phyloP scores from a whole-genome alignment of 495 filamentous ascomycete genomes.

The Echria macrotheca region DNA sequence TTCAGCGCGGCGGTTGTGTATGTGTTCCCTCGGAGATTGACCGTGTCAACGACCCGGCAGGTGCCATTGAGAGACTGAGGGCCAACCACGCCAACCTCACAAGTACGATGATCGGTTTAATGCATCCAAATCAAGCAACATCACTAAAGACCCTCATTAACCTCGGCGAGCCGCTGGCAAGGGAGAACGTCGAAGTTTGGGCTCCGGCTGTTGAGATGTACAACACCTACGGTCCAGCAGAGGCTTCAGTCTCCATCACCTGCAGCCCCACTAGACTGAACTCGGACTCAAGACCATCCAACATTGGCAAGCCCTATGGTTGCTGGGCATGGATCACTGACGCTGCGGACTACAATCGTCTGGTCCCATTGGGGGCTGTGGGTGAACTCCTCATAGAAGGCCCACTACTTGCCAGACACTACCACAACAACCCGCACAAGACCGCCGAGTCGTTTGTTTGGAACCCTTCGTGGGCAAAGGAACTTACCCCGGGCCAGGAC shows the following conservation, averaged over 20 bases:
- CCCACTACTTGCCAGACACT: conserved; percentile 45
- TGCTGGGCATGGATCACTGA: conserved; percentile 63
- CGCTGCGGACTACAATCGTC: conserved; percentile 38
- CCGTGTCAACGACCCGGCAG: conserved; percentile 29
- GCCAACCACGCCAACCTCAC: conserved; percentile 33
- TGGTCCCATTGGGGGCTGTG: conserved; percentile 50
- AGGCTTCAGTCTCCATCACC: conserved; percentile 24
- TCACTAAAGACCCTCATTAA: conserved; percentile 43
- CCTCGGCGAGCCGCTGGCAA: conserved; percentile 50
- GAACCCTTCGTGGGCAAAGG: conserved; percentile 25
- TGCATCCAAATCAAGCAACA: conserved; percentile 23
- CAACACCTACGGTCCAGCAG: conserved; percentile 39
- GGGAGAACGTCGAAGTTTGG: no score
- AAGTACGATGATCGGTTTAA: conserved; percentile 20
- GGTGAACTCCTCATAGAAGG: conserved; percentile 62
- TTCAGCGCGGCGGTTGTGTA: conserved; percentile 55
- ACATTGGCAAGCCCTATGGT: no score
- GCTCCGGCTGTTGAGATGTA: conserved; percentile 47
- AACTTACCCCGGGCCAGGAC: conserved; percentile 29
- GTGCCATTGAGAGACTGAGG: conserved; percentile 23
- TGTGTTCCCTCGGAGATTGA: conserved; percentile 55
- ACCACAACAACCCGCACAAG: conserved; percentile 41
- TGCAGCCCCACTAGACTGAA: background rate
- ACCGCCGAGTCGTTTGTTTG: conserved; percentile 47
- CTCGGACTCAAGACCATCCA: no score